These are phyloP conservation scores for Aspergillus flavus DNA, from an alignment of 2,329 filamentous ascomycete genomes.

Conservation along the genomic window DNA sequence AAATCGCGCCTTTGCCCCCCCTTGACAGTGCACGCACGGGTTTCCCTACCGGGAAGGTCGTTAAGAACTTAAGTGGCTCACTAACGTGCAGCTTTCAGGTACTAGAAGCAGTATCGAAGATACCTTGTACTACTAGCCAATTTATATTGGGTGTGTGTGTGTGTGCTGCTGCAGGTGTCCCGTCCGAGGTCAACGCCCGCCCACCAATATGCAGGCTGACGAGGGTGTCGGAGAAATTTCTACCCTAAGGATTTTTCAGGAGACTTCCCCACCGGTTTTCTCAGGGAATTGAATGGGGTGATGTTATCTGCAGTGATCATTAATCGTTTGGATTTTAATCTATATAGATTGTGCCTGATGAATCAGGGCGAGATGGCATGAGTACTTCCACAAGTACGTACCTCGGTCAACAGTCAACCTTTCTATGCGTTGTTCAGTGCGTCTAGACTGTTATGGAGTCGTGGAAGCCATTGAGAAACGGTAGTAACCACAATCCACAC, in stretches of 20 bases:
- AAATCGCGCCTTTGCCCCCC: too few relatives aligned
- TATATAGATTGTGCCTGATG: background rate
- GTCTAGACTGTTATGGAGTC: background rate
- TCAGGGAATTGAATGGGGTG: background rate
- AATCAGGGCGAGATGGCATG: background rate
- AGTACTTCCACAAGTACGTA: background rate
- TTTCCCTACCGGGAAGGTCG: background rate
- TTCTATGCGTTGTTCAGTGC: background rate
- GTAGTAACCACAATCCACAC: background rate
- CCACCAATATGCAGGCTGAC: background rate
- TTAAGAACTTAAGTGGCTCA: background rate
- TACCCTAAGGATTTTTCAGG: background rate
- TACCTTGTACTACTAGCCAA: background rate
- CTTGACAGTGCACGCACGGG: background rate
- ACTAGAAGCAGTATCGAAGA: background rate
- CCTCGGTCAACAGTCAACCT: background rate
- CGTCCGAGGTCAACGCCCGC: background rate
- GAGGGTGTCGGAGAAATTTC: background rate
- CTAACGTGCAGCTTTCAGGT: background rate
- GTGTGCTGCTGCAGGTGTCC: background rate
- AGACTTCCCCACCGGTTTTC: background rate
- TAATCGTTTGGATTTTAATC: background rate
- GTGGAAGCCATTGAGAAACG: background rate
- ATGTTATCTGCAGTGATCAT: background rate
- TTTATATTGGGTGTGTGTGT: background rate